Percentiles rank a stretch among this genome's conserved stretches.
Conservation (phyloP, 495 filamentous ascomycete species). For the Ramalina peruviana region DNA sequence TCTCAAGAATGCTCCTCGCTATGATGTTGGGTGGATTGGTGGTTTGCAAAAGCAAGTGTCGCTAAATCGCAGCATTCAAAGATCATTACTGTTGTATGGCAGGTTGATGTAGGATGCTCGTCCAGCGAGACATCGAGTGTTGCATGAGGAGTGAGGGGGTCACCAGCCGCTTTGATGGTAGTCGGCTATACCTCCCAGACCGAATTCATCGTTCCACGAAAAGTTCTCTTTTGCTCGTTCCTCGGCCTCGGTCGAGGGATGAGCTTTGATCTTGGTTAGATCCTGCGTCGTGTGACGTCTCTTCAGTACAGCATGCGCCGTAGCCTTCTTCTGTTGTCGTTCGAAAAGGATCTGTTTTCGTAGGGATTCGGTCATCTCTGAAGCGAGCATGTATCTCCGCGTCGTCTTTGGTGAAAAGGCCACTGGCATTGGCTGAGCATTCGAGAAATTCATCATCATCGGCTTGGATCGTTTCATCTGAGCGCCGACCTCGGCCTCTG, state of each 20-base stretch:
- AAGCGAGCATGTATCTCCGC: conserved; percentile 89
- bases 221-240: conserved; percentile 43
- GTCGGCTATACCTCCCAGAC: conserved; percentile 49
- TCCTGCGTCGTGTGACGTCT: conserved; percentile 85
- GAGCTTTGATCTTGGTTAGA: conserved; percentile 67
- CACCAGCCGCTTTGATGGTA: conserved; percentile 63
- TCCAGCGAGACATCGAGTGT: not conserved
- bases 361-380: conserved; percentile 75
- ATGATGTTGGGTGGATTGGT: too few relatives aligned
- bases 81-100: not conserved
- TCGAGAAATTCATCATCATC: conserved; percentile 67
- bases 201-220: conserved; percentile 43
- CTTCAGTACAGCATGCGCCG: conserved; percentile 77
- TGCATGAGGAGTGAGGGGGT: not conserved
- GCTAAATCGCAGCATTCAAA: conserved; percentile 8
- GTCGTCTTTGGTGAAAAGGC: conserved; percentile 82
- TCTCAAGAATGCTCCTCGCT: too few relatives aligned
- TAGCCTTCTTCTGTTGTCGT: conserved; percentile 79
- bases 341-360: conserved; percentile 72
- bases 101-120: not conserved
- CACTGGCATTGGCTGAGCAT: conserved; percentile 44
- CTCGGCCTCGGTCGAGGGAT: conserved; percentile 35
- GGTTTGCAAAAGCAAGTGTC: not conserved
- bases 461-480: conserved; percentile 72
- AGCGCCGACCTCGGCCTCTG: conserved; percentile 54